phyloP scores from a whole-genome alignment of 495 filamentous ascomycete genomes.

The Viridothelium virens region DNA sequence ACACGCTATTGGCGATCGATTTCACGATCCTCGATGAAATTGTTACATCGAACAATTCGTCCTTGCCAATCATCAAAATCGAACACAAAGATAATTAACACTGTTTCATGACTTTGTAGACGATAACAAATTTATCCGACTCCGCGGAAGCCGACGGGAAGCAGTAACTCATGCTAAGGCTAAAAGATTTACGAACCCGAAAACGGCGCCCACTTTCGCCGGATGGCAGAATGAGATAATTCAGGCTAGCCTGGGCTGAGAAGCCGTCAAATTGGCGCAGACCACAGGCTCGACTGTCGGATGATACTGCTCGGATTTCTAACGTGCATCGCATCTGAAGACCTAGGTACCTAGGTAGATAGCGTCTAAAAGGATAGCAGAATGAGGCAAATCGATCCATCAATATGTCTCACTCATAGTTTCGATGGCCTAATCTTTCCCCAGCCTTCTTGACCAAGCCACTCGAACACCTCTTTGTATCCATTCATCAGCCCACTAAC shows the following conservation, averaged over 20 bases:
- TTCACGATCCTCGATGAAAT: too few species aligned
- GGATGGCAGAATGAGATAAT: background rate
- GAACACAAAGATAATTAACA: too few species aligned
- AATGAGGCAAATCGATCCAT: background rate
- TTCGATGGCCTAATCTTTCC: constrained; percentile 23
- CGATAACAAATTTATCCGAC: too few species aligned
- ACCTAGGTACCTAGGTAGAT: background rate
- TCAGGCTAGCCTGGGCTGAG: background rate
- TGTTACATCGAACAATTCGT: too few species aligned
- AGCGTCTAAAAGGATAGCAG: background rate
- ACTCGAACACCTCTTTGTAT: constrained; percentile 42
- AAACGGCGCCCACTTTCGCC: background rate
- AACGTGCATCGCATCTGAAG: background rate
- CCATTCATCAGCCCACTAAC: constrained; percentile 37
- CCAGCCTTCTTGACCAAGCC: constrained; percentile 42
- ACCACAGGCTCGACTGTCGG: too few species aligned
- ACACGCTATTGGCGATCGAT: background rate
- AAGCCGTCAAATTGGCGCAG: background rate
- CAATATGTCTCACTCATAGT: background rate
- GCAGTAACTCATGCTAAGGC: too few species aligned
- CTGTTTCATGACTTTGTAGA: too few species aligned
- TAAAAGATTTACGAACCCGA: background rate
- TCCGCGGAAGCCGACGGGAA: too few species aligned
- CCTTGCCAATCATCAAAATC: too few species aligned
- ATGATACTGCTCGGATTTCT: too few species aligned